phyloP scores from a whole-genome alignment of 1,284 basidiomycete genomes.

The Rhodotorula sp. region DNA sequence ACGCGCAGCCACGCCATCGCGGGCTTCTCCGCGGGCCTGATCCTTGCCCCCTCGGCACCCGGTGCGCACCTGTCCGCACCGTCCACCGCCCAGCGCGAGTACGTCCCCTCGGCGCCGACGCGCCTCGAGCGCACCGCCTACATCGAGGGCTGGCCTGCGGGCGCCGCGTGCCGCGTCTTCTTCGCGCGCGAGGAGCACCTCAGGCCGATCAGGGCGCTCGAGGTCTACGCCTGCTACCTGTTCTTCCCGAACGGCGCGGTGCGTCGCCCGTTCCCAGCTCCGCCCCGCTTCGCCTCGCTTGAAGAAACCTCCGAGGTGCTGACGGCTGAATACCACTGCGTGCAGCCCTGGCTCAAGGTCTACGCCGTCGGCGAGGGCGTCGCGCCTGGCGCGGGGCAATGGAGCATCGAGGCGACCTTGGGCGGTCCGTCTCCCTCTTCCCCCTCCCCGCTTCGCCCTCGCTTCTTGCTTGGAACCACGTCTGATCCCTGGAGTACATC shows the following conservation, averaged over 20 bases:
- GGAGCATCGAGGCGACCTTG: slow-evolving; percentile 14
- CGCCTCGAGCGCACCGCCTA: not conserved
- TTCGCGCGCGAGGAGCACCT: not conserved
- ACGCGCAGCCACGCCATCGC: not conserved
- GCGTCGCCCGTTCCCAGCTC: not conserved
- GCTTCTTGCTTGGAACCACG: not conserved
- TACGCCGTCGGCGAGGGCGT: slow-evolving; percentile 24
- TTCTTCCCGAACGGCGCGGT: not conserved
- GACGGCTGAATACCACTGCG: not conserved
- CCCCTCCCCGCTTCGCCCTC: not conserved
- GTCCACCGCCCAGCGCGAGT: not conserved
- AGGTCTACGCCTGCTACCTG: slow-evolving; percentile 11
- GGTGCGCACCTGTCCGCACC: not conserved
- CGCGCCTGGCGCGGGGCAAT: not conserved
- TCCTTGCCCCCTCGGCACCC: not conserved
- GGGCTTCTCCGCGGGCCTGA: not conserved
- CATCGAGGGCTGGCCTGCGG: not conserved
- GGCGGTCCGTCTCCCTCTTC: not conserved
- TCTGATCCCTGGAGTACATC: not conserved
- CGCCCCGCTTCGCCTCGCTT: not conserved
- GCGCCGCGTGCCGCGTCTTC: not conserved
- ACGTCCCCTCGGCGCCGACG: not conserved
- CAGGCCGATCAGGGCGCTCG: slow-evolving; percentile 3
- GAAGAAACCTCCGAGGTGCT: not conserved
- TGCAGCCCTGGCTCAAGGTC: slow-evolving; percentile 17